These are phyloP conservation scores for Medicago truncatula DNA, from an alignment of 306 rosid genomes.

Conservation along the genomic window DNA sequence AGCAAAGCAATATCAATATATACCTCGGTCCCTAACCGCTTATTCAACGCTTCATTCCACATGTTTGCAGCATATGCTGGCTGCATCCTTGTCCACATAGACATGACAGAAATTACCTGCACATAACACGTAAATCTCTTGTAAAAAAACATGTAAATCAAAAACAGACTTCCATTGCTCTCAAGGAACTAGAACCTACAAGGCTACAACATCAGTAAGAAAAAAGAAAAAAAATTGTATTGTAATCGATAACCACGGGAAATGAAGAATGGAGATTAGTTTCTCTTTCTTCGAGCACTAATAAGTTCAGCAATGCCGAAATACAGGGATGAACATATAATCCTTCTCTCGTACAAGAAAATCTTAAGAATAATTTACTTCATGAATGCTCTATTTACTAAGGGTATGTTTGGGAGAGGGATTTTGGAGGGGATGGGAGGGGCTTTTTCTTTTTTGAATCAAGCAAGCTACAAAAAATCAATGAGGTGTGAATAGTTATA, in stretches of 20 bases:
- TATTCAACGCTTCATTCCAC: constrained; percentile 99
- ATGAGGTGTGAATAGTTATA: too few species aligned
- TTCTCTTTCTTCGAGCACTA: constrained; percentile 17
- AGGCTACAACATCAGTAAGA: not conserved
- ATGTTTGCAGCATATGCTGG: constrained; percentile 97
- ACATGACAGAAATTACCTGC: constrained; percentile 99
- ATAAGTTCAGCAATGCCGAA: constrained; percentile 20
- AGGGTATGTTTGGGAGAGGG: too few species aligned
- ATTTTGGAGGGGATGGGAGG: too few species aligned
- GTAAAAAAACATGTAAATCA: constrained; percentile 33
- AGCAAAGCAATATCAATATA: constrained; percentile 7
- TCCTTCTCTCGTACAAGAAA: constrained; percentile 3
- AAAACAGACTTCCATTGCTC: constrained; percentile 24
- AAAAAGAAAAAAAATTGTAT: not conserved
- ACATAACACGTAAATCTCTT: constrained; percentile 31
- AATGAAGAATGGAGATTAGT: not conserved
- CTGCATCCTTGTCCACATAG: constrained; percentile 98
- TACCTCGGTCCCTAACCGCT: constrained; percentile 95
- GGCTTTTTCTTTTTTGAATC: too few species aligned
- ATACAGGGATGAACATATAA: constrained; percentile 4
- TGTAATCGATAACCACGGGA: constrained; percentile 11
- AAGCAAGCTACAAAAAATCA: too few species aligned
- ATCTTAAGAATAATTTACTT: not conserved
- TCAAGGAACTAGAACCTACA: constrained; percentile 21
- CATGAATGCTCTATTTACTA: constrained; percentile 6